phyloP scores from a whole-genome alignment of 1,284 basidiomycete genomes.

The Sparassis latifolia region DNA sequence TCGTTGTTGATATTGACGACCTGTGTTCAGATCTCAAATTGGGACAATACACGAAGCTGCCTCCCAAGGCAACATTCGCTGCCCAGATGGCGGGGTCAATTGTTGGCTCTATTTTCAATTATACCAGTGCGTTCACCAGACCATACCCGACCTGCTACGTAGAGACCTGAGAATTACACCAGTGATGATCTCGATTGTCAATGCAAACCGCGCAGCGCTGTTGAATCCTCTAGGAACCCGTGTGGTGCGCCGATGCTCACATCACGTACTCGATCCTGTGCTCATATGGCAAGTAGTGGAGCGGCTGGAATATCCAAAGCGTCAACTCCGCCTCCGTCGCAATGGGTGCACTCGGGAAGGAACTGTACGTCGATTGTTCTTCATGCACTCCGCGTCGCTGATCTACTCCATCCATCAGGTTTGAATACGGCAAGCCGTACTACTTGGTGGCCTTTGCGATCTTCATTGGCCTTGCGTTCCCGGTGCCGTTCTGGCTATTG shows the following conservation, averaged over 20 bases:
- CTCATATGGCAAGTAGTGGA: conserved; percentile 29
- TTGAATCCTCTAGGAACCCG: conserved; percentile 44
- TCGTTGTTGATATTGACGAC: neutral
- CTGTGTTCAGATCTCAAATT: conserved; percentile 43
- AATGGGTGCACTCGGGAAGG: conserved; percentile 48
- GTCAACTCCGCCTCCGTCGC: conserved; percentile 52
- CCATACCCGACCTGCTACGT: neutral
- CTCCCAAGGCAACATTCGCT: conserved; percentile 39
- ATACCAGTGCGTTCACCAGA: conserved; percentile 30
- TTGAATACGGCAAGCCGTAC: conserved; percentile 37
- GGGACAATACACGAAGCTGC: conserved; percentile 53
- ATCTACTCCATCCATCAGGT: conserved; percentile 7
- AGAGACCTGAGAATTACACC: conserved; percentile 6
- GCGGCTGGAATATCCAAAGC: conserved; percentile 45
- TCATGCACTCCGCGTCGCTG: neutral
- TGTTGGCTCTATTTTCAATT: conserved; percentile 44
- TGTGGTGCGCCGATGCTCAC: conserved; percentile 21
- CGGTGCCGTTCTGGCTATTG: conserved; percentile 44
- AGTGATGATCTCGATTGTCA: conserved; percentile 47
- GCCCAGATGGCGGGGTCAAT: conserved; percentile 42
- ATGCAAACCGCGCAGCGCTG: conserved; percentile 40
- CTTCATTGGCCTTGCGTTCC: conserved; percentile 42
- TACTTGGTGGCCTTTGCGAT: conserved; percentile 42
- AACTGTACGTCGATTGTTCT: conserved; percentile 27
- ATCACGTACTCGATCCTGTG: neutral